Evolutionary conservation across 495 filamentous ascomycete species (phyloP), one percentile per base, ranked within the genome.

Genomic region (Lasiosphaeriaceae sp.): DNA sequence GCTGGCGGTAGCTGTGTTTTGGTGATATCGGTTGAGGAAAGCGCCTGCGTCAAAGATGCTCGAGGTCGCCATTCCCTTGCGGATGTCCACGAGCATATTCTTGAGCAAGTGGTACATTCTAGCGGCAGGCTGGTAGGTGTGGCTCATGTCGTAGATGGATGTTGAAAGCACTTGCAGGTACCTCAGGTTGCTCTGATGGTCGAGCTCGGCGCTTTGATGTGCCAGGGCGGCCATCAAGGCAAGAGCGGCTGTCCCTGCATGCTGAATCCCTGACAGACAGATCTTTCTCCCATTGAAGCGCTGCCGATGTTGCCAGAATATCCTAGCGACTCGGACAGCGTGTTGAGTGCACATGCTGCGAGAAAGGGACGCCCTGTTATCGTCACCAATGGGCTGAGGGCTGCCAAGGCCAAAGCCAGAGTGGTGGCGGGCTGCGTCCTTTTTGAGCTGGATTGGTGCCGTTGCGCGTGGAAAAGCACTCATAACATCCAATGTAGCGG

Each of bases 341-440:
- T 79, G 77, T 53, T 80, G 76, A 0, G 77, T 83, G 63, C 78
- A 83, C 48, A 77, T 76, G 37, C 70, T 71, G 16, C 75, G 70
- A 16, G 73, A 73, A 29, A 79, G 58, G 16, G 71, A 69, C 23
- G 73, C 68, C 59, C 74, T 68, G 58, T 72, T 75, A 50, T 77
- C 70, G 16, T 72, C 46, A 11, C 11, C 21, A 35, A 35, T 43
- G n/a, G 46, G 48, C 47, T 34, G 34, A 1, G 58, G 23, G 4
- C 31, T 34, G 23, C 20, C 21, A 23, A 48, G 45, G 17, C 41
- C 22, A 23, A 51, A 56, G 23, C 24, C 37, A 5, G 35, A 50
- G 17, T 54, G 39, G 2, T 52, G 26, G 21, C 44, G 57, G 8
- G 16, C 11, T 39, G 54, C 20, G 3, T n/a, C 39, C 43, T 24